Evolutionary conservation across 129 eudicot species (phyloP).

Genomic region (Chrysanthemum seticuspe): DNA sequence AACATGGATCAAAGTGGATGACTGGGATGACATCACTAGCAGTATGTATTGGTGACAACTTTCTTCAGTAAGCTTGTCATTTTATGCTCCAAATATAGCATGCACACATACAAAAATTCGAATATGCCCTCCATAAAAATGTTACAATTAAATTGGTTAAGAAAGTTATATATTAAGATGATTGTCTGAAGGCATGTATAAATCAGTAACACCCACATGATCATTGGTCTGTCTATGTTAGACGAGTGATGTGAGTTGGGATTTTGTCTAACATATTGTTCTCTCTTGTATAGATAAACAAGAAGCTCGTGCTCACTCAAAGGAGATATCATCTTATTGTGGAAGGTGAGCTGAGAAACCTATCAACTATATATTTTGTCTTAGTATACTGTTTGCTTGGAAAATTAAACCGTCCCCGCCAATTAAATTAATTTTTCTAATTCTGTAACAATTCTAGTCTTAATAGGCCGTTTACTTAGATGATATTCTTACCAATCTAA

Average conservation of each 20-base stretch:
- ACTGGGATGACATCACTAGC: constrained; percentile 70
- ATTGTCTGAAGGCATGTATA: too few species aligned
- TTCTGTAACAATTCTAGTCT: neutral
- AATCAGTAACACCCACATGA: too few species aligned
- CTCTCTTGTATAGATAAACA: constrained; percentile 64
- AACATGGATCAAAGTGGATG: constrained; percentile 73
- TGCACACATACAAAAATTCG: neutral
- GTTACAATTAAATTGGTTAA: too few species aligned
- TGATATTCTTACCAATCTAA: constrained; percentile 3
- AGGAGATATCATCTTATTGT: constrained; percentile 93
- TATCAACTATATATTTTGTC: neutral
- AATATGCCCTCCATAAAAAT: neutral
- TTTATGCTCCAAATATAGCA: too few species aligned
- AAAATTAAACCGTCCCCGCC: neutral
- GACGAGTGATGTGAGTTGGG: neutral
- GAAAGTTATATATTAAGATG: too few species aligned
- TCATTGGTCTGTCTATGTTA: too few species aligned
- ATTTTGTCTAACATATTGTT: constrained; percentile 15
- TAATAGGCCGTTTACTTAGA: constrained; percentile 15
- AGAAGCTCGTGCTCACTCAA: constrained; percentile 90
- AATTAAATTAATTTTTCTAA: neutral
- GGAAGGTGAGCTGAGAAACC: constrained; percentile 64
- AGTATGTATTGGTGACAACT: constrained; percentile 48
- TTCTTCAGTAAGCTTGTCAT: constrained; percentile 43
- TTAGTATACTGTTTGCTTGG: constrained; percentile 3